A percentile compares a stretch with the other conserved stretches of the same genome.
phyloP scores from a whole-genome alignment of 2,329 filamentous ascomycete genomes.

The Colletotrichum costaricense region DNA sequence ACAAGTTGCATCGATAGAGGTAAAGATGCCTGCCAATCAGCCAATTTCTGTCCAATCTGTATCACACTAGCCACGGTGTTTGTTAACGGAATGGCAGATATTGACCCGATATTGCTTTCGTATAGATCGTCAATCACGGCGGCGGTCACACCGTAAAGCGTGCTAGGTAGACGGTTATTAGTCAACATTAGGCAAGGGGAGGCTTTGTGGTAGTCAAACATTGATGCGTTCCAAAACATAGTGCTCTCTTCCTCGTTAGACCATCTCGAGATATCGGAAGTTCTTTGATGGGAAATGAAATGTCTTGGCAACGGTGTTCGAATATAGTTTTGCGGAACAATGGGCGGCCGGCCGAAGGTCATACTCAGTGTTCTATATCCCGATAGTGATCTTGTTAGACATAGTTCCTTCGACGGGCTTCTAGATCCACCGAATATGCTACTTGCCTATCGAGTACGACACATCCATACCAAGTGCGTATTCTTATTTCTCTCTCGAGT shows the following conservation, averaged over 20 bases:
- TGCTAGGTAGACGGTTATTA: conserved; percentile 35
- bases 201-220: conserved; percentile 39
- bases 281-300: neutral
- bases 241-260: conserved; percentile 26
- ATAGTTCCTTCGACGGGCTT: too few relatives aligned
- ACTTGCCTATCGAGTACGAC: conserved; percentile 56
- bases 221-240: conserved; percentile 47
- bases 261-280: conserved; percentile 4
- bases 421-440: neutral
- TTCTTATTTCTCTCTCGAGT: conserved; percentile 58
- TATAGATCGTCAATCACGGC: conserved; percentile 54
- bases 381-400: too few relatives aligned
- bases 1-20: conserved; percentile 43
- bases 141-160: conserved; percentile 47
- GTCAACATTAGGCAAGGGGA: neutral
- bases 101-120: conserved; percentile 55
- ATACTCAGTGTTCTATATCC: conserved; percentile 56
- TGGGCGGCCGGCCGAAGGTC: conserved; percentile 60
- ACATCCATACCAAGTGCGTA: conserved; percentile 62
- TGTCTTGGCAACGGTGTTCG: conserved; percentile 48
- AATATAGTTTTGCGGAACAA: conserved; percentile 57
- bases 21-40: conserved; percentile 49
- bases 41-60: conserved; percentile 50
- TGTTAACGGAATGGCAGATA: conserved; percentile 38
- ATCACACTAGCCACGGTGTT: conserved; percentile 49